phyloP scores from a whole-genome alignment of 805 yeast species.

The Cyberlindnera bimundalis region DNA sequence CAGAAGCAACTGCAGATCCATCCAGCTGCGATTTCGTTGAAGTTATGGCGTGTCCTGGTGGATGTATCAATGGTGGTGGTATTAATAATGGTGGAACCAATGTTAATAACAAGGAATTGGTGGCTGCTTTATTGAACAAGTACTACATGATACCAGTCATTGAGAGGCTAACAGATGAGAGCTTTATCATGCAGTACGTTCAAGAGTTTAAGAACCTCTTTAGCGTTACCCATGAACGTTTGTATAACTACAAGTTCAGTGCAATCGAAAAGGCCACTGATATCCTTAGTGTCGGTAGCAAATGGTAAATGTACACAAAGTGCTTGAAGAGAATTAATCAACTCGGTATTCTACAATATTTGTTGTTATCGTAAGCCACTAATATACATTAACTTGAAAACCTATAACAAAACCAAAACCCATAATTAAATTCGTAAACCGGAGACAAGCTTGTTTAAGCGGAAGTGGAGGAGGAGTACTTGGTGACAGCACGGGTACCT shows the following conservation, averaged over 20 bases:
- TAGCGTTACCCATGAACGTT: constrained; percentile 33
- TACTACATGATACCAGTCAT: constrained; percentile 30
- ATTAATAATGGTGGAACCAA: constrained; percentile 37
- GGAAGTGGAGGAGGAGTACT: constrained; percentile 73
- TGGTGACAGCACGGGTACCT: constrained; percentile 98
- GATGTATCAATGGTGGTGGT: constrained; percentile 97
- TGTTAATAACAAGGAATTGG: constrained; percentile 17
- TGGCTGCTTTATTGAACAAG: constrained; percentile 29
- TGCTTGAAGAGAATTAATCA: background rate
- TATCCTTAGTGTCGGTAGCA: constrained; percentile 49
- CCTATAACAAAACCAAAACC: constrained; percentile 13
- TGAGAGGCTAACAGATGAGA: constrained; percentile 30
- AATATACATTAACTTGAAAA: constrained; percentile 16
- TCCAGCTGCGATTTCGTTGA: constrained; percentile 77
- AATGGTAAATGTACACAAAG: constrained; percentile 39
- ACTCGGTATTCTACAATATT: background rate
- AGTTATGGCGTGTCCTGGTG: constrained; percentile 98
- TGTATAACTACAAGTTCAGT: constrained; percentile 44
- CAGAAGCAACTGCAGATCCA: constrained; percentile 48
- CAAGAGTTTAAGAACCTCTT: constrained; percentile 31
- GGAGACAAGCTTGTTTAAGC: constrained; percentile 30
- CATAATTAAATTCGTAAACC: constrained; percentile 14
- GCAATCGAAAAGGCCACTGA: constrained; percentile 52
- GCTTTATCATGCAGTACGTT: constrained; percentile 32
- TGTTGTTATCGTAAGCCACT: constrained; percentile 11